Percentiles rank a stretch among this genome's conserved stretches.
Conservation (phyloP, 2,329 filamentous ascomycete genomes). For the Sporothrix schenckii region DNA sequence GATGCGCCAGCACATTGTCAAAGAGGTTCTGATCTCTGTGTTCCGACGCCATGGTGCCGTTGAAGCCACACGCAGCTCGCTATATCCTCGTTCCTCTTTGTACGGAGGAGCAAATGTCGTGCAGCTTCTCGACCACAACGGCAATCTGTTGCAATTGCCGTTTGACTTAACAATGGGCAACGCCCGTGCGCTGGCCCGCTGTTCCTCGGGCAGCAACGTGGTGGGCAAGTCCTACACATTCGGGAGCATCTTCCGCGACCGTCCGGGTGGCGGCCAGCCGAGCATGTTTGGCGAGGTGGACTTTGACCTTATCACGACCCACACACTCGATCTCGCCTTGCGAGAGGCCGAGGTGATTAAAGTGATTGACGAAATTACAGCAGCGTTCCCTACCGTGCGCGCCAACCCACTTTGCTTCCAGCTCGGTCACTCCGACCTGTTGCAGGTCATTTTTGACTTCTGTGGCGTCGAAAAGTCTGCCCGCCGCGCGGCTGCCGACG, state of each 20-base stretch:
- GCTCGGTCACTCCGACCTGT: constrained; percentile 81
- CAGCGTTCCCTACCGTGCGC: constrained; percentile 74
- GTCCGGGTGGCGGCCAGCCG: constrained; percentile 77
- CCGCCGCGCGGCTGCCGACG: constrained; percentile 74
- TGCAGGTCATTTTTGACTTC: constrained; percentile 87
- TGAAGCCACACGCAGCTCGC: constrained; percentile 70
- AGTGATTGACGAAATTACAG: constrained; percentile 87
- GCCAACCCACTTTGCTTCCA: constrained; percentile 81
- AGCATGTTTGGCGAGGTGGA: constrained; percentile 85
- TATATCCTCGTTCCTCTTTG: constrained; percentile 81
- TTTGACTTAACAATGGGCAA: constrained; percentile 90
- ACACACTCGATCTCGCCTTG: constrained; percentile 77
- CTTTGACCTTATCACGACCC: constrained; percentile 90
- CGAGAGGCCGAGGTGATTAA: constrained; percentile 95
- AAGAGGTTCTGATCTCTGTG: constrained; percentile 72
- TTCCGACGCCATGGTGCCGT: constrained; percentile 90
- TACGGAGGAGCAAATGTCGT: constrained; percentile 74
- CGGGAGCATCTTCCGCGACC: constrained; percentile 82
- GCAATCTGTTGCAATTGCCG: constrained; percentile 89
- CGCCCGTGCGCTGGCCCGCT: constrained; percentile 78
- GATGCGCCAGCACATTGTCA: constrained; percentile 72
- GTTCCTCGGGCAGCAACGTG: constrained; percentile 57
- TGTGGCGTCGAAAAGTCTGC: constrained; percentile 75
- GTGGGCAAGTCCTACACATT: constrained; percentile 83
- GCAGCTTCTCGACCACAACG: constrained; percentile 77